Base-by-base conservation (phyloP, 2,329 filamentous ascomycete species). In the Aspergillus fijiensis region DNA sequence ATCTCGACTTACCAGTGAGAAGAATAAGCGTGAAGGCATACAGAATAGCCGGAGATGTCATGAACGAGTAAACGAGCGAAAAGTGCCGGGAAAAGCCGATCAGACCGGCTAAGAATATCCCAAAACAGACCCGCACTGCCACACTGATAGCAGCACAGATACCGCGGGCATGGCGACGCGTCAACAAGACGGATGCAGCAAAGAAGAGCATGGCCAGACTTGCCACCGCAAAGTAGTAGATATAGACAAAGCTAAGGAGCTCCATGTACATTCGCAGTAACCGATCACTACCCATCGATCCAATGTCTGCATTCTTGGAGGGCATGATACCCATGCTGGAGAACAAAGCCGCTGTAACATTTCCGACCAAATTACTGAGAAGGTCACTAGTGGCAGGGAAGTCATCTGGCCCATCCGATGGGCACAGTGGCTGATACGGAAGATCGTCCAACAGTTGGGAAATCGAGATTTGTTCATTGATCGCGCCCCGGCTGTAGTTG, bases 281-380 rank as follows among this genome's bases (percentile, higher is more conserved):
- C 57, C 73, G 67, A 23, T 68, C 66, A 27, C 66, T 73, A 51
- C 68, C 66, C 51, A 74, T 63, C 6, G 66, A 67, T 25, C 61
- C 67, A 5, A 69, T 68, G 49, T 73, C 66, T 16, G 65, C 59
- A 7, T 64, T 67, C 21, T 68, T 70, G 11, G 73, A 65, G 11
- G 72, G 74, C 16, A 69, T 70, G 16, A 77, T 74, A 5, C 71
- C 72, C 74, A 77, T 77, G 57, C 73, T 77, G 12, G 75, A 72
- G 60, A 78, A 77, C 3, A 77, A 67, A 25, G 74, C 73, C 0
- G 74, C 74, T 7, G 76, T 77, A 19, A 78, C 76, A 48, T 77
- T 77, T 14, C 75, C 74, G 50, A 76, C 70, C 23, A 77, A 65
- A 51, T 76, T 67, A 39, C 70, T 69, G 27, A 74, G 69, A 25